These are phyloP conservation scores for Chlorella sp. DNA, from an alignment of 139 green algal species.

Conservation along the genomic window DNA sequence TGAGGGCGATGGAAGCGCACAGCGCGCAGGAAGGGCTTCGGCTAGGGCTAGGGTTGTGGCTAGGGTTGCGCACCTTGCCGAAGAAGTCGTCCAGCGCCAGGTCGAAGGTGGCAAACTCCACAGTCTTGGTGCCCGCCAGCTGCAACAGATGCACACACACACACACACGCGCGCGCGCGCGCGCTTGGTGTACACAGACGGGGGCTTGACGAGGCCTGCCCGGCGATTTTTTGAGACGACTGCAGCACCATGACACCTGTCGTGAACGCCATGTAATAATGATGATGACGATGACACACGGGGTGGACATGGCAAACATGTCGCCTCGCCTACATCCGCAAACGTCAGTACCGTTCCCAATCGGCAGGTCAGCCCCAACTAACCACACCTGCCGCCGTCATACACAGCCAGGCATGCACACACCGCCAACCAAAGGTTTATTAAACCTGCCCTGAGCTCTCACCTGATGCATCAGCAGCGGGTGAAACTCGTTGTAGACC, in stretches of 20 bases:
- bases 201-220: no score
- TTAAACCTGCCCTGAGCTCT: not conserved
- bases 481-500: slow-evolving; percentile 76
- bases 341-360: no score
- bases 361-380: not conserved
- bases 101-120: slow-evolving; percentile 80
- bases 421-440: not conserved
- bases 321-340: not conserved
- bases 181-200: no score
- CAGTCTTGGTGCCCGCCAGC: slow-evolving; percentile 7
- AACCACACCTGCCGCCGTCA: not conserved
- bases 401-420: not conserved
- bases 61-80: slow-evolving; percentile 52
- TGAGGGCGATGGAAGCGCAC: no score
- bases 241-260: no score
- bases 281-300: no score
- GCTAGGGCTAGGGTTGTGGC: not conserved
- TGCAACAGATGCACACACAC: slow-evolving; percentile 7
- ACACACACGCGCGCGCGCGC: slow-evolving; percentile 2
- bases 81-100: slow-evolving; percentile 89
- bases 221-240: not conserved
- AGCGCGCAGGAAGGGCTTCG: no score
- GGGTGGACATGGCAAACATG: not conserved
- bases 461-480: slow-evolving; percentile 39
- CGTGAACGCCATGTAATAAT: no score